Evolutionary conservation across 345 rosid genomes (phyloP).

Genomic region (Hypericum perforatum): DNA sequence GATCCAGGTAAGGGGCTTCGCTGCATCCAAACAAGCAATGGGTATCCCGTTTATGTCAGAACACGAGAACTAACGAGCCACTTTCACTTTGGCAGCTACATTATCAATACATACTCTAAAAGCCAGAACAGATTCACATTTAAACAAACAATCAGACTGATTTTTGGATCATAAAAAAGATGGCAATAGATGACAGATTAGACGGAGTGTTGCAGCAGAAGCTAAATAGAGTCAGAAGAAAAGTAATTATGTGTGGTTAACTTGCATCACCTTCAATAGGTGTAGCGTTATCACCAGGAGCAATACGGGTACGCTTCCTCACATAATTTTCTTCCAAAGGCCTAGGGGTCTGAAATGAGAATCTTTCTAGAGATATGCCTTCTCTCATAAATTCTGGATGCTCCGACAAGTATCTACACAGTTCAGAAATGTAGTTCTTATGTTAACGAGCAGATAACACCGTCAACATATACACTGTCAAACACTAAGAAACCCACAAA

Average conservation of each 20-base stretch:
- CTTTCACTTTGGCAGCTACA: neutral
- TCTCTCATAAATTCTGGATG: constrained; percentile 35
- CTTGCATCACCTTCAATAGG: constrained; percentile 35
- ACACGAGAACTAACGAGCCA: too few species aligned
- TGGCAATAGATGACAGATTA: too few species aligned
- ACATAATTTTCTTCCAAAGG: constrained; percentile 61
- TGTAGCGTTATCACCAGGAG: constrained; percentile 21
- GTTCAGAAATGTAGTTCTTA: neutral
- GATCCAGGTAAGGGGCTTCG: constrained; percentile 36
- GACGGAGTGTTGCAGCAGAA: too few species aligned
- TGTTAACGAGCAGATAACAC: neutral
- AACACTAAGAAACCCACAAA: constrained; percentile 2
- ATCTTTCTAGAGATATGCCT: constrained; percentile 45
- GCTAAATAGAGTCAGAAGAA: neutral
- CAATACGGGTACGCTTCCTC: constrained; percentile 37
- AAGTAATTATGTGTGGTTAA: constrained; percentile 12
- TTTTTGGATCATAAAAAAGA: too few species aligned
- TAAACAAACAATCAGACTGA: too few species aligned
- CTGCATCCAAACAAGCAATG: constrained; percentile 20
- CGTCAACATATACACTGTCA: neutral
- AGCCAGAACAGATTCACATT: too few species aligned
- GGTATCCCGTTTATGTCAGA: neutral
- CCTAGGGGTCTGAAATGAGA: constrained; percentile 69
- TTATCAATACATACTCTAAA: neutral
- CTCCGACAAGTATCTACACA: constrained; percentile 48